Percentiles rank a stretch among this genome's conserved stretches.
Conservation (phyloP, 169 alveolate species). For the Eimeria necatrix region DNA sequence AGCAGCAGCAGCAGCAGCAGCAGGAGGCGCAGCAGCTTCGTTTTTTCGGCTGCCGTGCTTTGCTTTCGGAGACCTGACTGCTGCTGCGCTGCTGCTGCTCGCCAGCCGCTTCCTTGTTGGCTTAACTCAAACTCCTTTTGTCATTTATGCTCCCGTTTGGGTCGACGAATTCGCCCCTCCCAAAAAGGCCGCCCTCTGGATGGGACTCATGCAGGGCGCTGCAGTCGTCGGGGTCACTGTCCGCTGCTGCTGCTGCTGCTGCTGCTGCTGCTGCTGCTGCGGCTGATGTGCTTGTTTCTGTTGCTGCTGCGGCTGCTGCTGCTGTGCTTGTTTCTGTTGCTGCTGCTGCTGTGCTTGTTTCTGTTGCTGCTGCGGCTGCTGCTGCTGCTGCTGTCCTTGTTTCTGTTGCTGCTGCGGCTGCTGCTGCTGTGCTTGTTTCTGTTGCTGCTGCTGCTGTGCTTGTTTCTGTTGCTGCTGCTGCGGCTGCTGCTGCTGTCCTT, state of each 20-base stretch:
- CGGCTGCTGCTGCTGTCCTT: not conserved
- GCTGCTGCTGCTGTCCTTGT: no score
- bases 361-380: no score
- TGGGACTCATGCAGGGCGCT: conserved; percentile 81
- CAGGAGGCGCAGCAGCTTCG: not conserved
- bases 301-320: no score
- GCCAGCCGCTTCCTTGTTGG: conserved; percentile 74
- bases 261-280: conserved; percentile 3
- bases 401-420: no score
- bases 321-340: no score
- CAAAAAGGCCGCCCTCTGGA: conserved; percentile 79
- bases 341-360: no score
- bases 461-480: not conserved
- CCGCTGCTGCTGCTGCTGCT: conserved; percentile 31
- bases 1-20: conserved; percentile 4
- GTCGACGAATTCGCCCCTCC: conserved; percentile 83
- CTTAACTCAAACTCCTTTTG: conserved; percentile 77
- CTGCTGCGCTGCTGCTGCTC: conserved; percentile 71
- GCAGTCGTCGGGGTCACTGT: conserved; percentile 83
- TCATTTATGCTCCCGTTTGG: conserved; percentile 81
- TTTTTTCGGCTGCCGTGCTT: conserved; percentile 60
- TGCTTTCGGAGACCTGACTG: conserved; percentile 58
- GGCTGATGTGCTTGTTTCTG: no score
- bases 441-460: conserved; percentile 1
- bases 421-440: no score